Evolutionary conservation across 83 land plant genomes (phyloP).

Genomic region (Thuja plicata): DNA sequence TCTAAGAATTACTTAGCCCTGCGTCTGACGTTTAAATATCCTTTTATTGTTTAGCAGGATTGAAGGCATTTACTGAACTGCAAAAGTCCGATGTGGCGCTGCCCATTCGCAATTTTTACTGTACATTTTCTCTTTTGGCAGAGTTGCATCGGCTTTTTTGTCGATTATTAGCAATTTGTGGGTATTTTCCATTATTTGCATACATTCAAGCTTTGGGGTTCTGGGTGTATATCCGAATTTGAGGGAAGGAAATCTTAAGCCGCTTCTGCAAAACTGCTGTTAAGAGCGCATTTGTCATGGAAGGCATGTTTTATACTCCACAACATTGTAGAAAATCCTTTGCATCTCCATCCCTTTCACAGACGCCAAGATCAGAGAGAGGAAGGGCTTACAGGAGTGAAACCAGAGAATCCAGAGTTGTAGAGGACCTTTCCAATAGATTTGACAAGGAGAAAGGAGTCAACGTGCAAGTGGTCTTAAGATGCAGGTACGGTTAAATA

Average conservation of each 20-base stretch:
- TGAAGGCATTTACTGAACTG: neutral
- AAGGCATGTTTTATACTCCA: neutral
- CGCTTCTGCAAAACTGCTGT: neutral
- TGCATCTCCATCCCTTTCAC: neutral
- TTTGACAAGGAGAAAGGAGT: slow-evolving; percentile 88
- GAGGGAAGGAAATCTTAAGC: neutral
- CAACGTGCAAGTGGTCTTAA: slow-evolving; percentile 83
- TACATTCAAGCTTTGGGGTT: neutral
- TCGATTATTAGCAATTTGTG: neutral
- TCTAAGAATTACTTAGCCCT: too few relatives aligned
- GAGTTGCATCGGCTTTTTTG: neutral
- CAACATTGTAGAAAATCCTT: neutral
- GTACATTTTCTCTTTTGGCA: neutral
- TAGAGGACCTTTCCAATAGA: neutral
- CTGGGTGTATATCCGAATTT: neutral
- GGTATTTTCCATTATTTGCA: neutral
- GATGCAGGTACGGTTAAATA: slow-evolving; percentile 67
- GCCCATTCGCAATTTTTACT: neutral
- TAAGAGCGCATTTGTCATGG: slow-evolving; percentile 8
- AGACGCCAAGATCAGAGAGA: neutral
- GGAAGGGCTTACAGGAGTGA: neutral
- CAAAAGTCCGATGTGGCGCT: neutral
- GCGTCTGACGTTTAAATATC: neutral
- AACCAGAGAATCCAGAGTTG: slow-evolving; percentile 2
- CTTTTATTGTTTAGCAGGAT: neutral